Evolutionary conservation across 2,329 filamentous ascomycete species (phyloP).

Genomic region (Aureobasidium sp.): DNA sequence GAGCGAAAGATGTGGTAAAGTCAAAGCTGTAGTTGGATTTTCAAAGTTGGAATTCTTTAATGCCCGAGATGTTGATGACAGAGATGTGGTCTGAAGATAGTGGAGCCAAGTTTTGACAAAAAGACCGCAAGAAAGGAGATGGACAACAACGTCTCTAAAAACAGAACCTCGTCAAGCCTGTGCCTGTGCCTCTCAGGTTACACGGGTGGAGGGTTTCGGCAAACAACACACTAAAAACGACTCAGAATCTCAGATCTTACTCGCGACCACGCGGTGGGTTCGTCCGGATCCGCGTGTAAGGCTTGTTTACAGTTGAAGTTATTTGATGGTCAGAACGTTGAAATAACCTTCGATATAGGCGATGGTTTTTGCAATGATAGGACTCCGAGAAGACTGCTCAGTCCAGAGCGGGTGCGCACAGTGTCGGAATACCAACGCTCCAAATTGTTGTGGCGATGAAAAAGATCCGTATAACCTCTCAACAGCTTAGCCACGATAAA

Average conservation of each 20-base stretch:
- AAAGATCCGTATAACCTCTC: slow-evolving; percentile 1
- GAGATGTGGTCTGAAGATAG: background rate
- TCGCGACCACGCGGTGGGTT: background rate
- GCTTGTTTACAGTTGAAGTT: background rate
- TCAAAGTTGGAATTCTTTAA: background rate
- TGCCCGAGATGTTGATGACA: background rate
- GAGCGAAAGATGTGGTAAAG: background rate
- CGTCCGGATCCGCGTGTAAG: background rate
- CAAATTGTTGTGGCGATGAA: background rate
- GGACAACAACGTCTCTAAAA: background rate
- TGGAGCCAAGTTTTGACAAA: background rate
- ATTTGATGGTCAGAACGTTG: background rate
- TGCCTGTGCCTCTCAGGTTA: slow-evolving; percentile 2
- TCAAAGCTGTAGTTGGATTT: too few species aligned
- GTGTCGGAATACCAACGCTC: background rate
- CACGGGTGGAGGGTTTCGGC: slow-evolving; percentile 4
- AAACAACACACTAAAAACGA: background rate
- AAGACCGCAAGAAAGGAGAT: background rate
- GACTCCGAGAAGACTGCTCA: background rate
- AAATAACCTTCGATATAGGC: background rate
- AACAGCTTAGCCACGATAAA: slow-evolving; percentile 4
- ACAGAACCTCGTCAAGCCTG: background rate
- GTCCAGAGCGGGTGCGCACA: background rate
- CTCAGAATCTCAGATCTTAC: background rate
- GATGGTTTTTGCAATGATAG: background rate